A percentile compares a stretch with the other conserved stretches of the same genome.
Conservation (phyloP, 805 yeast species). For the Starmerella stellata region DNA sequence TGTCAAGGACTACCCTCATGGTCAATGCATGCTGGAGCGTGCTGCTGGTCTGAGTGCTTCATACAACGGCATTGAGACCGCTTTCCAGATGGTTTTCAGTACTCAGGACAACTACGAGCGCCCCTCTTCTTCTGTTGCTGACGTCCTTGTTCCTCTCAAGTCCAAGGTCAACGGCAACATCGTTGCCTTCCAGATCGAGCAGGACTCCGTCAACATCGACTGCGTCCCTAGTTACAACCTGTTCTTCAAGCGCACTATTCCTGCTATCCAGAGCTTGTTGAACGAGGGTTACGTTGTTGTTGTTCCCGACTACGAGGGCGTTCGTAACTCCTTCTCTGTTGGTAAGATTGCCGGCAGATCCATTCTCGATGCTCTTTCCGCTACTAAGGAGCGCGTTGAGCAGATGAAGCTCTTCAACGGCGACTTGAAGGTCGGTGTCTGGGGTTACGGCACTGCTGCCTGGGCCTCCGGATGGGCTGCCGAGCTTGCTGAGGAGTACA, state of each 20-base stretch:
- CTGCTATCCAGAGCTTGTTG: slow-evolving; percentile 12
- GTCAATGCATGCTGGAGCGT: slow-evolving; percentile 12
- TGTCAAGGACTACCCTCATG: slow-evolving; percentile 5
- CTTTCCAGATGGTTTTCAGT: slow-evolving; percentile 14
- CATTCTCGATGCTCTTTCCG: slow-evolving; percentile 20
- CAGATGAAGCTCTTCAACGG: slow-evolving; percentile 1
- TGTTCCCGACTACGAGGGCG: slow-evolving; percentile 19
- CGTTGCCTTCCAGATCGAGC: slow-evolving; percentile 16
- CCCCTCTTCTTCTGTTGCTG: slow-evolving; percentile 19
- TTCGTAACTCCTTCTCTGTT: slow-evolving; percentile 14
- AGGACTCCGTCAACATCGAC: slow-evolving; percentile 14
- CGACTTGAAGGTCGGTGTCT: slow-evolving; percentile 11
- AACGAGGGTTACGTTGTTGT: slow-evolving; percentile 14
- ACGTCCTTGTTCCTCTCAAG: slow-evolving; percentile 17
- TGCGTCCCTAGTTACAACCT: slow-evolving; percentile 17
- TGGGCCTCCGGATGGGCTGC: slow-evolving; percentile 19
- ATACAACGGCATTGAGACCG: slow-evolving; percentile 10
- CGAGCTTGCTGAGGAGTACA: slow-evolving; percentile 14
- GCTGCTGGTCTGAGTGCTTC: slow-evolving; percentile 8
- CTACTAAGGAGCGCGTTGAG: slow-evolving; percentile 12
- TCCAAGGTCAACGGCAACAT: slow-evolving; percentile 5
- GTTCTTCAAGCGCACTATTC: slow-evolving; percentile 6
- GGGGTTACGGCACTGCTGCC: slow-evolving; percentile 21
- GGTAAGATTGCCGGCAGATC: slow-evolving; percentile 17
- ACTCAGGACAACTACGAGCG: slow-evolving; percentile 17